Percentiles rank a stretch among this genome's conserved stretches.
phyloP scores from a whole-genome alignment of 805 yeast genomes.

The Lipomyces spencermartinsiae region DNA sequence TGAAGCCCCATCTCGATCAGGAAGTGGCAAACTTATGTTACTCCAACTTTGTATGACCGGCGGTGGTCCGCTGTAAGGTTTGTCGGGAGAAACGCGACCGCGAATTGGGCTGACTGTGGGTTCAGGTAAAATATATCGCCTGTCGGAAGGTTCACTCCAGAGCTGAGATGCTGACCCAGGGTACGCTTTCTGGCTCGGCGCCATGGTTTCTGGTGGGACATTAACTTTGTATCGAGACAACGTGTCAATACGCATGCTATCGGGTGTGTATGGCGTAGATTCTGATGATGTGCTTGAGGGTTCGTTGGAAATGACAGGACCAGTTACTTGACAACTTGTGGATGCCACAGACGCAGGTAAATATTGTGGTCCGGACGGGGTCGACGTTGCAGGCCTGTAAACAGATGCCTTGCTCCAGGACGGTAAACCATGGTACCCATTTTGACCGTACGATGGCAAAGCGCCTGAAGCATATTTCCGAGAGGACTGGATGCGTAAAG shows the following conservation, averaged over 20 bases:
- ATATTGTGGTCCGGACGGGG: neutral
- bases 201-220: constrained; percentile 6
- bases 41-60: neutral
- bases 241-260: constrained; percentile 5
- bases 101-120: neutral
- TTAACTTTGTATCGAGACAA: constrained; percentile 1
- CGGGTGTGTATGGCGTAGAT: neutral
- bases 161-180: constrained; percentile 7
- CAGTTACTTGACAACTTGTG: neutral
- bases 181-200: constrained; percentile 8
- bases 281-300: neutral
- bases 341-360: neutral
- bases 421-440: neutral
- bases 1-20: neutral
- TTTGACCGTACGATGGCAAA: neutral
- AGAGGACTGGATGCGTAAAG: neutral
- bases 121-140: neutral
- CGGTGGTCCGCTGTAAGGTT: neutral
- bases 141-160: neutral
- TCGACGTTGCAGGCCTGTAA: neutral
- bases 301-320: neutral
- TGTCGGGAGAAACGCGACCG: neutral
- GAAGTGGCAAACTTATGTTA: neutral
- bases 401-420: neutral
- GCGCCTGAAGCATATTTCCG: neutral